A percentile compares a stretch with the other conserved stretches of the same genome.
Conservation (phyloP, 2,329 filamentous ascomycete species). For the Lachnellula suecica region DNA sequence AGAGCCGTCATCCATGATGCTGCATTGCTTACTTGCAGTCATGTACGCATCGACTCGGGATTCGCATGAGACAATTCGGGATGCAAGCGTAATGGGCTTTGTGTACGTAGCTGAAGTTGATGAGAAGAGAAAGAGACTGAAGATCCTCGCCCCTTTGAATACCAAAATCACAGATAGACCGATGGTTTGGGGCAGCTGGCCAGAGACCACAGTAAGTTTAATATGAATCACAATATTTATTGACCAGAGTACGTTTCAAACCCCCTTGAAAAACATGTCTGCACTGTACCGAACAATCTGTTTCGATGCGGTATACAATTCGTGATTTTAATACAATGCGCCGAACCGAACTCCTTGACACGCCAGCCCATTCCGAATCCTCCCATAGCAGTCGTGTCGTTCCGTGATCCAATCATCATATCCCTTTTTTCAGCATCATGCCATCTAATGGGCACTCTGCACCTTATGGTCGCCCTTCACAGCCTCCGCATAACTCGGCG, state of each 20-base stretch:
- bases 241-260: not conserved
- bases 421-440: not conserved
- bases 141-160: constrained; percentile 79
- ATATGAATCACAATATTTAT: constrained; percentile 16
- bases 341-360: not conserved
- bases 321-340: not conserved
- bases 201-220: constrained; percentile 68
- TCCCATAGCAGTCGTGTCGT: not conserved
- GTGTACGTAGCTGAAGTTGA: constrained; percentile 92
- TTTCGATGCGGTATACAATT: too few species aligned
- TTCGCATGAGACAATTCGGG: constrained; percentile 68
- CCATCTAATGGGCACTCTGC: constrained; percentile 49
- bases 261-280: not conserved
- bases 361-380: not conserved
- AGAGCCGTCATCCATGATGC: constrained; percentile 64
- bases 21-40: constrained; percentile 82
- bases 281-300: too few species aligned
- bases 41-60: constrained; percentile 75
- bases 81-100: constrained; percentile 86
- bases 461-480: constrained; percentile 90
- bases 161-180: constrained; percentile 78
- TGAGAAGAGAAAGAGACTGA: constrained; percentile 75
- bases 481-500: constrained; percentile 87
- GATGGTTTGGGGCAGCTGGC: constrained; percentile 82
- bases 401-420: not conserved